Percentiles rank a stretch among this genome's conserved stretches.
These are phyloP conservation scores for Penicillium sp. DNA, from an alignment of 2,329 filamentous ascomycete species.

Conservation along the genomic window DNA sequence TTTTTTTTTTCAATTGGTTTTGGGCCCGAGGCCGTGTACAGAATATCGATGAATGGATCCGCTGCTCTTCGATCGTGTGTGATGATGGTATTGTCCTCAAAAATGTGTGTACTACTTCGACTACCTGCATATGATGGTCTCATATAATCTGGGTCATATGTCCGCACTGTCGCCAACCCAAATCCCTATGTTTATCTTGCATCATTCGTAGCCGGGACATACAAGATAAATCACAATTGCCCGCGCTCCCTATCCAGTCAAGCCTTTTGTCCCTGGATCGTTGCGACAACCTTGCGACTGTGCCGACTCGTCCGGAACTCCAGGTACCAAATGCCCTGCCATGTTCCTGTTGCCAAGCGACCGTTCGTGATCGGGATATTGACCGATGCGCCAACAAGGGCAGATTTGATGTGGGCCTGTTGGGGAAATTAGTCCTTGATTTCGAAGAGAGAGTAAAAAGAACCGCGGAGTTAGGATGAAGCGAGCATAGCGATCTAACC, in stretches of 20 bases:
- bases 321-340: constrained; percentile 81
- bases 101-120: constrained; percentile 6
- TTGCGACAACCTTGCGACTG: constrained; percentile 78
- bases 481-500: not conserved
- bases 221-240: constrained; percentile 15
- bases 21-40: constrained; percentile 35
- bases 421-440: not conserved
- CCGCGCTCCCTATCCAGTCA: constrained; percentile 24
- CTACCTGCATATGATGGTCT: constrained; percentile 3
- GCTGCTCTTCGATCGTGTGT: constrained; percentile 15
- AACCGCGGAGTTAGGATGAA: not conserved
- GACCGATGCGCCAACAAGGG: constrained; percentile 82
- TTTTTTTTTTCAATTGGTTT: constrained; percentile 28
- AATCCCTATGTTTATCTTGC: not conserved
- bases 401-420: constrained; percentile 84
- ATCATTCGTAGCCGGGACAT: not conserved
- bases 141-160: constrained; percentile 4
- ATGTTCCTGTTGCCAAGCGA: constrained; percentile 64
- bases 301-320: constrained; percentile 81
- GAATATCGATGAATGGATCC: constrained; percentile 36
- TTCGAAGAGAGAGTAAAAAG: not conserved
- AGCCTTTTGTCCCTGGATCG: constrained; percentile 80
- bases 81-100: constrained; percentile 9
- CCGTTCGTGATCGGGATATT: constrained; percentile 90
- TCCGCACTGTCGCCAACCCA: not conserved